These are phyloP conservation scores for Suhomyces coccinellae DNA, from an alignment of 1,139 yeast species.

Conservation along the genomic window DNA sequence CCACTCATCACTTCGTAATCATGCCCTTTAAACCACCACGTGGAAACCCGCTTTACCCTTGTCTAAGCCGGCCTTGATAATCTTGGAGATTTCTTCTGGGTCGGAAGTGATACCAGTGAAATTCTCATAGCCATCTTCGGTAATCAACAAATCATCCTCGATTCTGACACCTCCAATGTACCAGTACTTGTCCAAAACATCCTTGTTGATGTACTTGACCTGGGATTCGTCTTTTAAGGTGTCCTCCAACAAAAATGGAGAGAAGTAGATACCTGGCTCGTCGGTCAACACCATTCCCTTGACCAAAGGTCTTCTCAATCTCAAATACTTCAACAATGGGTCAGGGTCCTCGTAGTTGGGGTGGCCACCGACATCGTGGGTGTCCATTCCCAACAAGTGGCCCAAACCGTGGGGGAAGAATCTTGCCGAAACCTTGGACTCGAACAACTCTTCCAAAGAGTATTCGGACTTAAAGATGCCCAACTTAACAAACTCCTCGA, in stretches of 20 bases:
- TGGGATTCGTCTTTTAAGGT: conserved; percentile 58
- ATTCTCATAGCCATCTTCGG: conserved; percentile 74
- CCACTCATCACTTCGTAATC: neutral
- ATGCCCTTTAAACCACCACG: conserved; percentile 34
- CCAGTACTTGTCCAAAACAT: conserved; percentile 74
- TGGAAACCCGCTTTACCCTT: conserved; percentile 69
- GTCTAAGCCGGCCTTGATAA: conserved; percentile 70
- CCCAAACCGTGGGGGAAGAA: conserved; percentile 97
- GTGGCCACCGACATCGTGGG: conserved; percentile 91
- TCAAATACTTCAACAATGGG: conserved; percentile 69
- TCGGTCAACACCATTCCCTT: conserved; percentile 87
- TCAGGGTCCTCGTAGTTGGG: conserved; percentile 84
- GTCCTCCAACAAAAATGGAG: conserved; percentile 73
- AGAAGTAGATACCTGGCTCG: conserved; percentile 94
- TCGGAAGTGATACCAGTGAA: conserved; percentile 82
- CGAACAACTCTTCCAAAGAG: conserved; percentile 63
- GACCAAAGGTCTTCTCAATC: conserved; percentile 73
- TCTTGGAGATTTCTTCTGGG: conserved; percentile 74
- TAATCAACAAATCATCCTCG: conserved; percentile 87
- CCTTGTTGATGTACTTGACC: conserved; percentile 60
- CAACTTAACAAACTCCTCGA: conserved; percentile 65
- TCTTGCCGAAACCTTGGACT: conserved; percentile 68
- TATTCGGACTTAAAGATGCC: conserved; percentile 73
- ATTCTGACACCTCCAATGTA: conserved; percentile 94
- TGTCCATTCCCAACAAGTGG: conserved; percentile 89